Percentiles rank a stretch among this genome's conserved stretches.
Evolutionary conservation across 768 basidiomycete species (phyloP).

Genomic region (Lanmaoa rubissima): DNA sequence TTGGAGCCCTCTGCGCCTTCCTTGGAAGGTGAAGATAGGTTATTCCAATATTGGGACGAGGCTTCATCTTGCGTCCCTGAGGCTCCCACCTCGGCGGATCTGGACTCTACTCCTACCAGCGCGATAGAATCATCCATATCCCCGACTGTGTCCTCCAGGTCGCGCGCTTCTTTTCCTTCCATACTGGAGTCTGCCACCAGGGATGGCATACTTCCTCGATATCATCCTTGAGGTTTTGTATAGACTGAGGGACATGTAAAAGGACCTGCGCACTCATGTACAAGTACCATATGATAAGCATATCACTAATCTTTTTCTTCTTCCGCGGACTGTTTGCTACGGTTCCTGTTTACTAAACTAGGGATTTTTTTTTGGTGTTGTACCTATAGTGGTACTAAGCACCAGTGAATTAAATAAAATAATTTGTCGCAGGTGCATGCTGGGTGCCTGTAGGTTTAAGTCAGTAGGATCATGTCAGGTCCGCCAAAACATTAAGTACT

Average conservation of each 20-base stretch:
- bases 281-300: constrained; percentile 23
- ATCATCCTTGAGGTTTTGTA: constrained; percentile 24
- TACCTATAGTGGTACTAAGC: too few species aligned
- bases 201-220: constrained; percentile 28
- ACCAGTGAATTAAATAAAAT: too few species aligned
- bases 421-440: too few species aligned
- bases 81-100: not conserved
- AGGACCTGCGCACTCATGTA: constrained; percentile 18
- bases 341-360: too few species aligned
- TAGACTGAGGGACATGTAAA: not conserved
- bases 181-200: constrained; percentile 2
- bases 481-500: too few species aligned
- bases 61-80: constrained; percentile 5
- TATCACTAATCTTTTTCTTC: constrained; percentile 24
- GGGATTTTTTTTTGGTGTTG: not conserved
- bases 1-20: constrained; percentile 50
- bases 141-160: not conserved
- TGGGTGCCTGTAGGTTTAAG: too few species aligned
- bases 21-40: constrained; percentile 23
- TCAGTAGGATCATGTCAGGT: too few species aligned
- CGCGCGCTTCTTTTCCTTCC: constrained; percentile 1
- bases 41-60: constrained; percentile 24
- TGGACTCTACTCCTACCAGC: not conserved
- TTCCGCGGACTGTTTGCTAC: not conserved
- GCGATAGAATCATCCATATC: not conserved